These are phyloP conservation scores for Termitomyces sp. DNA, from an alignment of 768 basidiomycete species.

Conservation along the genomic window DNA sequence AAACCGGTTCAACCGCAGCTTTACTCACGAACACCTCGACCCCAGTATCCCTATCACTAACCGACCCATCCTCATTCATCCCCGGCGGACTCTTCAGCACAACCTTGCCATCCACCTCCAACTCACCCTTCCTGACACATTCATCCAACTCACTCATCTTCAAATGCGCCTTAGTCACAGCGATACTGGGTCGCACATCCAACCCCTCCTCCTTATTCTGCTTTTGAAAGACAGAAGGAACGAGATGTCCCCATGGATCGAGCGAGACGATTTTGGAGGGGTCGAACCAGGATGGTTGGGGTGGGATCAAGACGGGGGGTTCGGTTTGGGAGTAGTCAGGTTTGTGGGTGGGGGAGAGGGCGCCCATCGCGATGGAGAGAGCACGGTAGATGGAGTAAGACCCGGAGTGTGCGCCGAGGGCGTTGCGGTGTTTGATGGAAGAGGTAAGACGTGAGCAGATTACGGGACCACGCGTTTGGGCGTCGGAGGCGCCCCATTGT, in stretches of 20 bases:
- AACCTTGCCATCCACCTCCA: slow-evolving; percentile 79
- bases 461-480: slow-evolving; percentile 74
- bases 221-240: slow-evolving; percentile 63
- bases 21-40: slow-evolving; percentile 89
- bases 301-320: not conserved
- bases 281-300: not conserved
- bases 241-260: slow-evolving; percentile 34
- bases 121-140: slow-evolving; percentile 63
- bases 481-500: slow-evolving; percentile 73
- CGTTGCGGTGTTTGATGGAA: slow-evolving; percentile 88
- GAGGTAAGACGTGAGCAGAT: slow-evolving; percentile 82
- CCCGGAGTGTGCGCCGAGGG: slow-evolving; percentile 91
- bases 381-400: slow-evolving; percentile 95
- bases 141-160: slow-evolving; percentile 94
- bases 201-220: slow-evolving; percentile 71
- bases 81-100: slow-evolving; percentile 67
- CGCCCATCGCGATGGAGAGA: slow-evolving; percentile 86
- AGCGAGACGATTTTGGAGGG: slow-evolving; percentile 2
- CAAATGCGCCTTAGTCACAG: slow-evolving; percentile 89
- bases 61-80: slow-evolving; percentile 59
- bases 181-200: slow-evolving; percentile 90
- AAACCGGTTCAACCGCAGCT: slow-evolving; percentile 95
- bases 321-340: slow-evolving; percentile 28
- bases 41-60: slow-evolving; percentile 59
- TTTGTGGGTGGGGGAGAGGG: slow-evolving; percentile 73